These are phyloP conservation scores for Acorus calamus DNA, from an alignment of 106 monocot genomes.

Conservation along the genomic window DNA sequence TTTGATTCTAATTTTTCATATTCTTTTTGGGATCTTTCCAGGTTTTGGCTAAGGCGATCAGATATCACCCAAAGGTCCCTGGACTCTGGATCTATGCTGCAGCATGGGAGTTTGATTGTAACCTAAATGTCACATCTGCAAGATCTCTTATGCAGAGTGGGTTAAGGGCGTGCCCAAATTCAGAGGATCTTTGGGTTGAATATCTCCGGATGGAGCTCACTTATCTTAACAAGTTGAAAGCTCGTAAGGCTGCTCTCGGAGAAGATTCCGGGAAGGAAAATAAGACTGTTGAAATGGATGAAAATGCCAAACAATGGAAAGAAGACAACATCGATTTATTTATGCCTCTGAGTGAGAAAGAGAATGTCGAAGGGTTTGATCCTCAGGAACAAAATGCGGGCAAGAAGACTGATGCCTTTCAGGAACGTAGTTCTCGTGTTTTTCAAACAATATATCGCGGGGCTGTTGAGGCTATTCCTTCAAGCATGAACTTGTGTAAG, in stretches of 20 bases:
- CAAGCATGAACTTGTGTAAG: slow-evolving; percentile 16
- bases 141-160: slow-evolving; percentile 9
- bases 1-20: too few relatives aligned
- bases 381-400: slow-evolving; percentile 20
- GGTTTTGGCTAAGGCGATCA: too few relatives aligned
- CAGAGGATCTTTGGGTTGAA: too few relatives aligned
- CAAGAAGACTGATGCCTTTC: slow-evolving; percentile 29
- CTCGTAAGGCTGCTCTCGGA: slow-evolving; percentile 35
- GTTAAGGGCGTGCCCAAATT: too few relatives aligned
- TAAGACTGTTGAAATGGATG: not conserved
- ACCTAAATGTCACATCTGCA: slow-evolving; percentile 80
- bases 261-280: slow-evolving; percentile 16
- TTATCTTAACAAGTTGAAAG: too few relatives aligned
- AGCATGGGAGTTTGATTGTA: slow-evolving; percentile 89
- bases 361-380: slow-evolving; percentile 12
- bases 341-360: slow-evolving; percentile 38
- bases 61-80: too few relatives aligned
- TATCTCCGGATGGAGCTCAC: too few relatives aligned
- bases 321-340: slow-evolving; percentile 63
- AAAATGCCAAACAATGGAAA: slow-evolving; percentile 37
- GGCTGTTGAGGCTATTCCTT: slow-evolving; percentile 21
- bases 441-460: slow-evolving; percentile 23
- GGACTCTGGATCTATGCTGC: slow-evolving; percentile 95
- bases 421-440: slow-evolving; percentile 14
- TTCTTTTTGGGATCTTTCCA: too few relatives aligned